A percentile compares a stretch with the other conserved stretches of the same genome.
Conservation (phyloP, 2,329 filamentous ascomycete genomes). For the Alternaria alternata region DNA sequence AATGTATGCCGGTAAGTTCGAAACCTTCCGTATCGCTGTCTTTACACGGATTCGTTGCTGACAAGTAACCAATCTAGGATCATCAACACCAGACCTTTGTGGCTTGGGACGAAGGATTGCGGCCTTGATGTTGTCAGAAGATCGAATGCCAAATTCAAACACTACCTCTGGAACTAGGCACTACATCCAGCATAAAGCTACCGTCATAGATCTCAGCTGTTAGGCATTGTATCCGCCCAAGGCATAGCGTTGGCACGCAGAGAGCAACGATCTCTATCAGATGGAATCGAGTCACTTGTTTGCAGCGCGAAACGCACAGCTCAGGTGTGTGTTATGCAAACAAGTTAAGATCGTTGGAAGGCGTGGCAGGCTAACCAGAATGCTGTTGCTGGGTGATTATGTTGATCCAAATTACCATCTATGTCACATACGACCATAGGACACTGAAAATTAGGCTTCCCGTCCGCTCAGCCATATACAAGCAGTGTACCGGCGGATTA, state of each 20-base stretch:
- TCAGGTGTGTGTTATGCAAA: no score
- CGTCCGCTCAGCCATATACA: not conserved
- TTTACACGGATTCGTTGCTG: no score
- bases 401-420: no score
- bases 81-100: slow-evolving; percentile 23
- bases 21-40: no score
- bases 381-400: no score
- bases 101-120: slow-evolving; percentile 19
- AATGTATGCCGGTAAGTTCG: slow-evolving; percentile 54
- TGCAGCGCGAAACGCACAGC: no score
- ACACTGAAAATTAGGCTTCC: not conserved
- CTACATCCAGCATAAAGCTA: not conserved
- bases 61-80: not conserved
- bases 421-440: not conserved
- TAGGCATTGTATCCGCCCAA: not conserved
- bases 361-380: no score
- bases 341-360: no score
- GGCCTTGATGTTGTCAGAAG: not conserved
- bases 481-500: not conserved
- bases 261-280: no score
- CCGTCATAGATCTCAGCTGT: not conserved
- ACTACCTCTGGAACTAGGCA: not conserved
- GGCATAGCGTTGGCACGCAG: no score
- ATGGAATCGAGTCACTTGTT: no score
- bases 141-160: not conserved